phyloP scores from a whole-genome alignment of 768 basidiomycete genomes.

The Gloeostereum incarnatum region DNA sequence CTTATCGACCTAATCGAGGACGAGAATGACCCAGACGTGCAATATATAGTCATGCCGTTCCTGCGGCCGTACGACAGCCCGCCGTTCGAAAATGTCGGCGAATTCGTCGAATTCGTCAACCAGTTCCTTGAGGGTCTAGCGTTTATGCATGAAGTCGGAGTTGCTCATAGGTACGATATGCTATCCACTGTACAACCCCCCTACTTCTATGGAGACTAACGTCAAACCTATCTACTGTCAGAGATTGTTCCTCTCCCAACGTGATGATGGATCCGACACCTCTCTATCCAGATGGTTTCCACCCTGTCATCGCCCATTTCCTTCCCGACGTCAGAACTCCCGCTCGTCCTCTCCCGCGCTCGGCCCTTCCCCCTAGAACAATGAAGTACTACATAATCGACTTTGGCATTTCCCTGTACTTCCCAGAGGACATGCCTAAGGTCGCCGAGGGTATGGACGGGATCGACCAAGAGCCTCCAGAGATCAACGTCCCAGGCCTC shows the following conservation, averaged over 20 bases:
- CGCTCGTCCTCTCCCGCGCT: background rate
- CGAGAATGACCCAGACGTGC: background rate
- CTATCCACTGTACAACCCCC: no score
- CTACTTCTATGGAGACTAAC: no score
- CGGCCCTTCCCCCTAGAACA: background rate
- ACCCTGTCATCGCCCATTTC: constrained; percentile 4
- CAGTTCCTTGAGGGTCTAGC: constrained; percentile 11
- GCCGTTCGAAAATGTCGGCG: constrained; percentile 10
- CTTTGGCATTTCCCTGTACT: constrained; percentile 9
- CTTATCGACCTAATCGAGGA: background rate
- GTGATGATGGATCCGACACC: constrained; percentile 14
- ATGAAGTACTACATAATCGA: constrained; percentile 13
- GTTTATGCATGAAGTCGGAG: constrained; percentile 4
- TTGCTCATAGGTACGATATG: constrained; percentile 7
- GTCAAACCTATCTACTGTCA: constrained; percentile 2
- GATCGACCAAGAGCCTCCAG: background rate
- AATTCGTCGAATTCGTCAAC: constrained; percentile 14
- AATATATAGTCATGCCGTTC: background rate
- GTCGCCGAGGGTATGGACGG: background rate
- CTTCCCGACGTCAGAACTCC: background rate
- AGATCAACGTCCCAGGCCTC: background rate
- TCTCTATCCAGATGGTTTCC: constrained; percentile 10
- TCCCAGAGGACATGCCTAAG: background rate
- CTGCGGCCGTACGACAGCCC: constrained; percentile 13
- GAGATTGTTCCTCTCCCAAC: constrained; percentile 13